These are phyloP conservation scores for Ustilago sp. DNA, from an alignment of 1,284 basidiomycete species.

Conservation along the genomic window DNA sequence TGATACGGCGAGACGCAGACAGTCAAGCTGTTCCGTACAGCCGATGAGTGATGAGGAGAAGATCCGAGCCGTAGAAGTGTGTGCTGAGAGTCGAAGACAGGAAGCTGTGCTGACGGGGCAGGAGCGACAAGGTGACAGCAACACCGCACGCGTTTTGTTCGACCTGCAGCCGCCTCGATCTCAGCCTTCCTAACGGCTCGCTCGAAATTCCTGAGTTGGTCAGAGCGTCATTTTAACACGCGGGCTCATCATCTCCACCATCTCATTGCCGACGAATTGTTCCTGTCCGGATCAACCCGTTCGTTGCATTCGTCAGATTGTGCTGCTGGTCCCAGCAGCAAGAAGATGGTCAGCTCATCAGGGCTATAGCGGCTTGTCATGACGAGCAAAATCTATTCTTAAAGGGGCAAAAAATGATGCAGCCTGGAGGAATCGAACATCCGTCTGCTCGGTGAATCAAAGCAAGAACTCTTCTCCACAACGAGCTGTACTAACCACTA, in stretches of 20 bases:
- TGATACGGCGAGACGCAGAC: not conserved
- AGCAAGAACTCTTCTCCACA: constrained; percentile 14
- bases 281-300: too few relatives aligned
- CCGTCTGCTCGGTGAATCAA: constrained; percentile 35
- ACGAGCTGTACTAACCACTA: constrained; percentile 45
- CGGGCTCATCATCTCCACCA: not conserved
- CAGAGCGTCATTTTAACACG: constrained; percentile 25
- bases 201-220: constrained; percentile 25
- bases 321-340: too few relatives aligned
- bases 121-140: not conserved
- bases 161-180: not conserved
- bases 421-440: constrained; percentile 49
- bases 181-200: not conserved
- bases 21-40: not conserved
- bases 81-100: not conserved
- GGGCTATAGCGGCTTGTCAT: too few relatives aligned
- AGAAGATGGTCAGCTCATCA: too few relatives aligned
- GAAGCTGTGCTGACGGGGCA: not conserved
- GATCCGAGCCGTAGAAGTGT: not conserved
- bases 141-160: not conserved
- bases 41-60: not conserved
- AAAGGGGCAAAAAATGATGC: constrained; percentile 17
- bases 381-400: not conserved
- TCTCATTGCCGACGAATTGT: too few relatives aligned
- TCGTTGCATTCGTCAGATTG: too few relatives aligned